Evolutionary conservation across 495 filamentous ascomycete species (phyloP).

Genomic region (Antarctomyces pellizariae): DNA sequence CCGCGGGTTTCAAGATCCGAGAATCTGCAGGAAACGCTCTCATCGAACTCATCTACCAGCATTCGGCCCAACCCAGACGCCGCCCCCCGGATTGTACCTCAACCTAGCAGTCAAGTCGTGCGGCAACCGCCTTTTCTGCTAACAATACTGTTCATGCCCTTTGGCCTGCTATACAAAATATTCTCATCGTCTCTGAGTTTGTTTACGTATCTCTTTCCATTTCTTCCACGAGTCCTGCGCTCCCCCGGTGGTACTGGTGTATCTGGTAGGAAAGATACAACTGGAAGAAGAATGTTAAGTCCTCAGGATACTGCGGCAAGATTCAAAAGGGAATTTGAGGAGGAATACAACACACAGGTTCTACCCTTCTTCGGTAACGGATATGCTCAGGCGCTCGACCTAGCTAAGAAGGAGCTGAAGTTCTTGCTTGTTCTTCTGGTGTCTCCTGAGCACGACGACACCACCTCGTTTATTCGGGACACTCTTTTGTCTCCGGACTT

Average conservation of each 20-base stretch:
- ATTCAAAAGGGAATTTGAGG: conserved; percentile 81
- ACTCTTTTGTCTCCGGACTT: conserved; percentile 61
- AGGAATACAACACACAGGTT: conserved; percentile 52
- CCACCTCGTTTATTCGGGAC: conserved; percentile 53
- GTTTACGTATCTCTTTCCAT: conserved; percentile 53
- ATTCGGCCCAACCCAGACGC: conserved; percentile 24
- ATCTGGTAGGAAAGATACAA: conserved; percentile 32
- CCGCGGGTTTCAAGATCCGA: conserved; percentile 37
- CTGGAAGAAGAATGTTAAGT: conserved; percentile 45
- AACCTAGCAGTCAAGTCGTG: conserved; percentile 34
- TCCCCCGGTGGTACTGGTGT: conserved; percentile 9
- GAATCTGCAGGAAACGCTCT: conserved; percentile 37
- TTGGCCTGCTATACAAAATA: conserved; percentile 51
- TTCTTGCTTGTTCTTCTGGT: conserved; percentile 69
- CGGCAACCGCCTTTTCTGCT: conserved; percentile 52
- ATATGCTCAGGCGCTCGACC: conserved; percentile 73
- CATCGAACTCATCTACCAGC: conserved; percentile 16
- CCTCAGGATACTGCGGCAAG: conserved; percentile 73
- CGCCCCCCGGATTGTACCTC: conserved; percentile 65
- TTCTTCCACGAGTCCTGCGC: conserved; percentile 54
- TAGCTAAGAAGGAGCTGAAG: conserved; percentile 73
- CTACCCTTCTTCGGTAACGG: conserved; percentile 64
- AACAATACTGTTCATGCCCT: conserved; percentile 54
- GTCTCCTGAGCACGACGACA: conserved; percentile 86
- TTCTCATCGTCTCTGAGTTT: conserved; percentile 36